phyloP scores from a whole-genome alignment of 2,329 filamentous ascomycete genomes.

The Aureobasidium lini region DNA sequence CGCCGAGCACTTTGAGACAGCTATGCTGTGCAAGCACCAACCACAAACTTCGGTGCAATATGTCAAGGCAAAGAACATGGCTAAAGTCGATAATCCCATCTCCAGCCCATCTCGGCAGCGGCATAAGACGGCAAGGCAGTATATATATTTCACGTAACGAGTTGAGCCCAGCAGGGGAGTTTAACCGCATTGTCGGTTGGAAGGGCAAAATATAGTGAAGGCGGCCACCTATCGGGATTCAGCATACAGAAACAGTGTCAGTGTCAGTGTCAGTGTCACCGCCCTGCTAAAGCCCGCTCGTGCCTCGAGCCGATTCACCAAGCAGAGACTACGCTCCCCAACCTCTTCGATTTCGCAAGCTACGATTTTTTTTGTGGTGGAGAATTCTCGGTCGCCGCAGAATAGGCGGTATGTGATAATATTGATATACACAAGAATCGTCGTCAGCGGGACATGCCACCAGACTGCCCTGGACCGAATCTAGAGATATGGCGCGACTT shows the following conservation, averaged over 20 bases:
- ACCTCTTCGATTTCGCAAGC: neutral
- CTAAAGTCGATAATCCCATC: neutral
- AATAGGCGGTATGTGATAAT: conserved; percentile 7
- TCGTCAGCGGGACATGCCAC: neutral
- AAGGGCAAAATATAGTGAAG: neutral
- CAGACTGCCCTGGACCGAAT: too few relatives aligned
- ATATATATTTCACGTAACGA: neutral
- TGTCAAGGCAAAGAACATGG: neutral
- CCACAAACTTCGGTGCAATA: neutral
- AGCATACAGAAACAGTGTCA: neutral
- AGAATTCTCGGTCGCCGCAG: neutral
- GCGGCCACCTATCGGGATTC: neutral
- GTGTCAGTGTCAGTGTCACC: neutral
- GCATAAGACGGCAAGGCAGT: neutral
- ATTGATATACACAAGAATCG: neutral
- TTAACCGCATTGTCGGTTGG: neutral
- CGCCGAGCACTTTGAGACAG: neutral
- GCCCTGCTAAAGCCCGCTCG: neutral
- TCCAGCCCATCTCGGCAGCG: neutral
- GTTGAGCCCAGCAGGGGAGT: neutral
- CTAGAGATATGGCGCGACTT: neutral
- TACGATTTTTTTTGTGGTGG: neutral
- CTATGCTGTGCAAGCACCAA: neutral
- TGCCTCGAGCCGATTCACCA: neutral
- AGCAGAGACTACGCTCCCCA: neutral